phyloP scores from a whole-genome alignment of 768 basidiomycete genomes.

The Lactarius pseudohatsudake region DNA sequence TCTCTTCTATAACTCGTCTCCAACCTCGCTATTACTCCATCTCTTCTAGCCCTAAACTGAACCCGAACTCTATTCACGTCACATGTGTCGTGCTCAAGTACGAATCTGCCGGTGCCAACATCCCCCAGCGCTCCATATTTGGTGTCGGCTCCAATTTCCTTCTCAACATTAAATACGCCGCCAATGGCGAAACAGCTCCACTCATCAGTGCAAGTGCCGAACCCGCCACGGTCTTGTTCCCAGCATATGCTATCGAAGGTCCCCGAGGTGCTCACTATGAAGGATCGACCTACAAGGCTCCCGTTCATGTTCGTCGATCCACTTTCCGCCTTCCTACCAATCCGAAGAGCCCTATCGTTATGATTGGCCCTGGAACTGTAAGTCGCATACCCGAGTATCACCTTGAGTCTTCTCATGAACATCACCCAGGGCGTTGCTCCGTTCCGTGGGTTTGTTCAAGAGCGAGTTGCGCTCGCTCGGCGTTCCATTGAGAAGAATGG shows the following conservation, averaged over 20 bases:
- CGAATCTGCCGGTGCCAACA: constrained; percentile 58
- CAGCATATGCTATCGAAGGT: constrained; percentile 84
- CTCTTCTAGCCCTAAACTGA: constrained; percentile 92
- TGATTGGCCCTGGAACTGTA: constrained; percentile 98
- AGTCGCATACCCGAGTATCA: constrained; percentile 38
- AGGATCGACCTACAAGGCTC: constrained; percentile 74
- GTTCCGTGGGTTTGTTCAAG: constrained; percentile 98
- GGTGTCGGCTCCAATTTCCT: constrained; percentile 96
- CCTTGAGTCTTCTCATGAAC: constrained; percentile 17
- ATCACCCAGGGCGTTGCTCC: constrained; percentile 87
- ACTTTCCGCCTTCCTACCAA: constrained; percentile 97
- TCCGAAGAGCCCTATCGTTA: constrained; percentile 97
- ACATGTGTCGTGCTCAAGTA: constrained; percentile 96
- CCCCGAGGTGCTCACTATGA: constrained; percentile 82
- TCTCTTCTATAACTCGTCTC: constrained; percentile 89
- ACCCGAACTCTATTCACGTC: constrained; percentile 88
- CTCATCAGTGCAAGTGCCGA: constrained; percentile 40
- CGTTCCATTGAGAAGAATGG: constrained; percentile 96
- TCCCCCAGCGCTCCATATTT: constrained; percentile 67
- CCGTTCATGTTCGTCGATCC: constrained; percentile 92
- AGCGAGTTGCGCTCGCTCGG: constrained; percentile 93
- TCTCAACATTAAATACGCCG: constrained; percentile 83
- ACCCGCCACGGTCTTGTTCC: constrained; percentile 47
- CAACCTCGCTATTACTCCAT: constrained; percentile 99
- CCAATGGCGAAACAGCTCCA: constrained; percentile 56